These are phyloP conservation scores for Irpex rosettiformis DNA, from an alignment of 1,284 basidiomycete genomes.

Conservation along the genomic window DNA sequence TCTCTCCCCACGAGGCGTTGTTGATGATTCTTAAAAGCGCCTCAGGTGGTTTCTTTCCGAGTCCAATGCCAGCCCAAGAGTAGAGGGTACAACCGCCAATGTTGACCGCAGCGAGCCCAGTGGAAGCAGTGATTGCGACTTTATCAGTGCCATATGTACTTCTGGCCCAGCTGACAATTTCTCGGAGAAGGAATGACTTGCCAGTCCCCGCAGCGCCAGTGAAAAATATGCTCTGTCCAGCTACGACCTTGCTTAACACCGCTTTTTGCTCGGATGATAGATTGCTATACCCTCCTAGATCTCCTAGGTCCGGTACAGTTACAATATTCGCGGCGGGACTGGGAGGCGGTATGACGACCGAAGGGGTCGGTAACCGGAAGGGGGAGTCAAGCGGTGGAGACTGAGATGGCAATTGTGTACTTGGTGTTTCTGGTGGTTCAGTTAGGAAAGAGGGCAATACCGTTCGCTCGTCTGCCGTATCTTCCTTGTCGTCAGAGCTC, in stretches of 20 bases:
- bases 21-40: slow-evolving; percentile 65
- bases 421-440: too few relatives aligned
- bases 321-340: too few relatives aligned
- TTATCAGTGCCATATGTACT: background rate
- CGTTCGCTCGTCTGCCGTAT: too few relatives aligned
- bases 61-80: slow-evolving; percentile 87
- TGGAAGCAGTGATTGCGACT: slow-evolving; percentile 63
- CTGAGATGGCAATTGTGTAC: too few relatives aligned
- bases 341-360: too few relatives aligned
- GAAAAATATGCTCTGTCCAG: slow-evolving; percentile 71
- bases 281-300: too few relatives aligned
- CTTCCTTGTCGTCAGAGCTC: too few relatives aligned
- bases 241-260: slow-evolving; percentile 51
- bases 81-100: slow-evolving; percentile 93
- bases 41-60: slow-evolving; percentile 70
- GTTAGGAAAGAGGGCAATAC: too few relatives aligned
- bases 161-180: slow-evolving; percentile 64
- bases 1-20: slow-evolving; percentile 26
- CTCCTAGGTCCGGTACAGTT: too few relatives aligned
- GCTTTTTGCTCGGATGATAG: slow-evolving; percentile 52
- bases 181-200: slow-evolving; percentile 87
- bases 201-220: slow-evolving; percentile 80
- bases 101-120: slow-evolving; percentile 91
- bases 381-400: too few relatives aligned
- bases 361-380: too few relatives aligned